Conservation (phyloP, 1,139 yeast genomes). For the Kodamaea fungicola region DNA sequence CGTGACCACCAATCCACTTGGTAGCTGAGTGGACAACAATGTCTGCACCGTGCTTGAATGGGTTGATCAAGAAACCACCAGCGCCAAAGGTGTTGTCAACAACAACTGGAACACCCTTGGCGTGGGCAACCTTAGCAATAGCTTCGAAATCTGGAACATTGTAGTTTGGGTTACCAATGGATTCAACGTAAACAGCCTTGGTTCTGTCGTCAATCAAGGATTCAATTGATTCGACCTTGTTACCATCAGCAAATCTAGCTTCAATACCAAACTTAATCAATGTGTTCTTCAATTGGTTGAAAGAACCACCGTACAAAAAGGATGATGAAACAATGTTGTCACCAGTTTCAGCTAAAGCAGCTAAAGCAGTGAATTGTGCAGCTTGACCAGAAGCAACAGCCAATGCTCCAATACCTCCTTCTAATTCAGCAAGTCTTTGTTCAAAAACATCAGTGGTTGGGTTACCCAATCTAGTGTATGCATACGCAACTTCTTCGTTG, state of each 20-base stretch:
- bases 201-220: slow-evolving; percentile 77
- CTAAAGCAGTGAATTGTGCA: slow-evolving; percentile 82
- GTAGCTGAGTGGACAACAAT: slow-evolving; percentile 88
- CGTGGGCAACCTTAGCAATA: slow-evolving; percentile 75
- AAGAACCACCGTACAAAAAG: slow-evolving; percentile 94
- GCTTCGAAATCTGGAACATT: slow-evolving; percentile 88
- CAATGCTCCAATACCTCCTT: slow-evolving; percentile 86
- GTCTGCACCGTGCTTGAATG: slow-evolving; percentile 87
- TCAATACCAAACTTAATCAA: slow-evolving; percentile 86
- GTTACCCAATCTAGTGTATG: slow-evolving; percentile 86
- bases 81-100: slow-evolving; percentile 98
- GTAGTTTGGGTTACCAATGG: slow-evolving; percentile 92
- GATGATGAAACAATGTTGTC: slow-evolving; percentile 87
- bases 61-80: slow-evolving; percentile 85
- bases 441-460: slow-evolving; percentile 93
- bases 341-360: slow-evolving; percentile 82
- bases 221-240: slow-evolving; percentile 65
- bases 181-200: slow-evolving; percentile 84
- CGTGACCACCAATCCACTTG: slow-evolving; percentile 98
- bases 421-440: slow-evolving; percentile 87
- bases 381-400: slow-evolving; percentile 96
- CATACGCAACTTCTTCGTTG: slow-evolving; percentile 74
- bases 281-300: slow-evolving; percentile 89
- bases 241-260: slow-evolving; percentile 79
- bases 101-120: slow-evolving; percentile 84